Evolutionary conservation across 2,329 filamentous ascomycete species (phyloP).

Genomic region (Cladosporium austrohemisphaericum): DNA sequence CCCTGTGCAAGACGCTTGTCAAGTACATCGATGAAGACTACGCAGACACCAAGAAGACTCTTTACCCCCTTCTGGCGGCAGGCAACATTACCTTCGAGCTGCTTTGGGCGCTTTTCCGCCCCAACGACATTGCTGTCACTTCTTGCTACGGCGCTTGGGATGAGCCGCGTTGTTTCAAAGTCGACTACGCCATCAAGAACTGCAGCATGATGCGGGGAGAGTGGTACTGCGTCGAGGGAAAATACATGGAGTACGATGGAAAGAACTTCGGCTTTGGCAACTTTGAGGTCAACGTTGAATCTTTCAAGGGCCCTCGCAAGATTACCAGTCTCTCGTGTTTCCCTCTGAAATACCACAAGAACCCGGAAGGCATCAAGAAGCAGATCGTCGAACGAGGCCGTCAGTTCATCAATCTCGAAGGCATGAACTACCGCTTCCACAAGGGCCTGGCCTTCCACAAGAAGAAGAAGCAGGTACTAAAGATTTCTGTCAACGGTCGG

Average conservation of each 20-base stretch:
- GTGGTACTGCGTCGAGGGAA: slow-evolving; percentile 72
- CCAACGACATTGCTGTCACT: slow-evolving; percentile 72
- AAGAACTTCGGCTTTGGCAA: slow-evolving; percentile 76
- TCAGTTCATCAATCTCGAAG: slow-evolving; percentile 76
- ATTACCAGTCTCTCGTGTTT: slow-evolving; percentile 76
- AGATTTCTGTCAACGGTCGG: slow-evolving; percentile 80
- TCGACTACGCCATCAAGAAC: slow-evolving; percentile 71
- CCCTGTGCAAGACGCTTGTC: slow-evolving; percentile 68
- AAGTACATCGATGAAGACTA: slow-evolving; percentile 81
- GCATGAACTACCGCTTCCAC: slow-evolving; percentile 78
- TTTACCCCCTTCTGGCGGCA: slow-evolving; percentile 75
- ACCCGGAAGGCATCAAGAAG: slow-evolving; percentile 60
- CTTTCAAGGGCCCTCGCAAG: slow-evolving; percentile 77
- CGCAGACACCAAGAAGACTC: slow-evolving; percentile 69
- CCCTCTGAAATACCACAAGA: slow-evolving; percentile 75
- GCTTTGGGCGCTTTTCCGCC: slow-evolving; percentile 85
- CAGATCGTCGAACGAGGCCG: slow-evolving; percentile 76
- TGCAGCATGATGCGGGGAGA: slow-evolving; percentile 65
- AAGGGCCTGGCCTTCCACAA: slow-evolving; percentile 83
- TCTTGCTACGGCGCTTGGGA: slow-evolving; percentile 73
- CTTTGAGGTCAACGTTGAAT: slow-evolving; percentile 64
- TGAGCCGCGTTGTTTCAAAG: slow-evolving; percentile 77
- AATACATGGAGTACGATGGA: slow-evolving; percentile 84
- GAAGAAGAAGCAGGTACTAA: slow-evolving; percentile 71
- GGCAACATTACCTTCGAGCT: slow-evolving; percentile 86